These are phyloP conservation scores for Pulveroboletus sp. DNA, from an alignment of 768 basidiomycete genomes.

Conservation along the genomic window DNA sequence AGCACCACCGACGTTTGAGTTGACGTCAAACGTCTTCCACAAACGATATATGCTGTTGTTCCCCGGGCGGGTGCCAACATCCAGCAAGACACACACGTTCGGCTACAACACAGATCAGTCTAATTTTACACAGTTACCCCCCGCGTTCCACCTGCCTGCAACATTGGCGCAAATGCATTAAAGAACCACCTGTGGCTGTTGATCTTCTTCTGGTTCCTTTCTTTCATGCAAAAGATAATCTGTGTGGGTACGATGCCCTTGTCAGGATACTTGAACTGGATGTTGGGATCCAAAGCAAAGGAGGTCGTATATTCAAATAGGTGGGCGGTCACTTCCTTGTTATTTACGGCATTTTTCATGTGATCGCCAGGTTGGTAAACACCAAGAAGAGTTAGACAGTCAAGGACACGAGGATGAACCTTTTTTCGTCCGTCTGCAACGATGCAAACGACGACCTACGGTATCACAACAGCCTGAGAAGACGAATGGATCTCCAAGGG, in stretches of 20 bases:
- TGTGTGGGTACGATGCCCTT: conserved; percentile 95
- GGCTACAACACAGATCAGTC: conserved; percentile 44
- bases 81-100: conserved; percentile 88
- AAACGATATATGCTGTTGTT: conserved; percentile 89
- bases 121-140: background rate
- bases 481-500: background rate
- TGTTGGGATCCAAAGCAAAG: conserved; percentile 72
- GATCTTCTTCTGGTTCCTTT: conserved; percentile 96
- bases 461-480: background rate
- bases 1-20: conserved; percentile 91
- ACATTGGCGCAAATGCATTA: conserved; percentile 82
- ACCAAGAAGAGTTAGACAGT: conserved; percentile 88
- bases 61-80: conserved; percentile 90
- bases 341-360: conserved; percentile 65
- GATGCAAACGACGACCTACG: conserved; percentile 86
- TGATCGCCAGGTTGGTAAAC: conserved; percentile 78
- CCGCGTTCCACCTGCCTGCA: conserved; percentile 57
- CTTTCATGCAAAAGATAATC: conserved; percentile 88
- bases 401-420: conserved; percentile 79
- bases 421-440: conserved; percentile 86
- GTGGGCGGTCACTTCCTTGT: conserved; percentile 68
- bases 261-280: conserved; percentile 86
- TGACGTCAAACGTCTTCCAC: conserved; percentile 93
- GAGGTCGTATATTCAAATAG: conserved; percentile 87
- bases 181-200: conserved; percentile 98